phyloP scores from a whole-genome alignment of 2,329 filamentous ascomycete genomes.

The Penicillium sp. region DNA sequence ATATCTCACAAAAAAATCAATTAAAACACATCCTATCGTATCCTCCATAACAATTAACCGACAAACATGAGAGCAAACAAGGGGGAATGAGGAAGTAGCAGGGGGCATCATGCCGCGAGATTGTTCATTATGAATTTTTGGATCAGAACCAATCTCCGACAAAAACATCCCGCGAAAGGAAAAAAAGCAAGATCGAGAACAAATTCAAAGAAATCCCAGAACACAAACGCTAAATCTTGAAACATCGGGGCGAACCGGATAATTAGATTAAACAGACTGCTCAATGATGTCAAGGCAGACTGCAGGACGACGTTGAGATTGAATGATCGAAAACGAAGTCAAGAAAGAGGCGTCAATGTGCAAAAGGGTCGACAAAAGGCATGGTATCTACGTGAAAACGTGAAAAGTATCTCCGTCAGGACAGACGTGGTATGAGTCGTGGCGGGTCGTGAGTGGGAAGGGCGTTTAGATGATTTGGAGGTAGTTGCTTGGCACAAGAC shows the following conservation, averaged over 20 bases:
- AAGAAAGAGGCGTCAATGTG: constrained; percentile 19
- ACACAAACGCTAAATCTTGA: constrained; percentile 17
- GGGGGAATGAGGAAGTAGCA: constrained; percentile 4
- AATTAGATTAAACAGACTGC: constrained; percentile 12
- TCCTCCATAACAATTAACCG: not conserved
- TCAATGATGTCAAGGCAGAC: constrained; percentile 3
- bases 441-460: constrained; percentile 25
- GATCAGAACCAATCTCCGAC: constrained; percentile 10
- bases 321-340: constrained; percentile 6
- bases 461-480: constrained; percentile 56
- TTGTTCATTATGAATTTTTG: constrained; percentile 22
- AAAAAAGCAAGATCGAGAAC: not conserved
- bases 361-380: constrained; percentile 15
- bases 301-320: not conserved
- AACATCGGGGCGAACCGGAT: constrained; percentile 8
- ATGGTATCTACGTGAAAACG: constrained; percentile 25
- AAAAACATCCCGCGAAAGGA: not conserved
- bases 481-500: constrained; percentile 69
- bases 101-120: constrained; percentile 8
- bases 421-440: constrained; percentile 23
- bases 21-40: constrained; percentile 2
- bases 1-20: not conserved
- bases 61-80: not conserved
- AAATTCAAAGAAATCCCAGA: constrained; percentile 7
- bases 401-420: constrained; percentile 19